Conservation (phyloP, 2,329 filamentous ascomycete genomes). For the Diaporthe ilicicola region DNA sequence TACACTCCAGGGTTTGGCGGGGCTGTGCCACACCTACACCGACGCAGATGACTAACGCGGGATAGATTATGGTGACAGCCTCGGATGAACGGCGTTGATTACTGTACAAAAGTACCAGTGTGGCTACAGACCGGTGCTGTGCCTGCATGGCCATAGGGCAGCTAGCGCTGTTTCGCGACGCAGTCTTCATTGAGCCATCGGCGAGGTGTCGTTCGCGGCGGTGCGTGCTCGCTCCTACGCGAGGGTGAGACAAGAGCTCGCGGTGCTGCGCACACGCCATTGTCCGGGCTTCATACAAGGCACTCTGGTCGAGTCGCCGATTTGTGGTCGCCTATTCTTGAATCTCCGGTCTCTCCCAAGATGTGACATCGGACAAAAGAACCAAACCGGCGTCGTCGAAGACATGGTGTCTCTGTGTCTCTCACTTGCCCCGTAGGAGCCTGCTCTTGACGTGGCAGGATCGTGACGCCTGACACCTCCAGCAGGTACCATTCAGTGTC, state of each 20-base stretch:
- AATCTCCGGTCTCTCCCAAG: background rate
- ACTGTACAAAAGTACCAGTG: constrained; percentile 19
- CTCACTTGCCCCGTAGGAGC: background rate
- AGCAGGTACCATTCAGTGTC: background rate
- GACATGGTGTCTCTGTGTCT: constrained; percentile 12
- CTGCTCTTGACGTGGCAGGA: background rate
- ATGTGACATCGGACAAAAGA: background rate
- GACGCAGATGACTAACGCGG: constrained; percentile 13
- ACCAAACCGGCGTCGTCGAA: background rate
- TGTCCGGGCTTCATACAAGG: background rate
- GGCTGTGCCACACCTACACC: constrained; percentile 15
- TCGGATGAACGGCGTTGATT: background rate
- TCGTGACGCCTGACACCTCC: background rate
- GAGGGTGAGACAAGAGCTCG: constrained; percentile 1
- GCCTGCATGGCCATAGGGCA: constrained; percentile 18
- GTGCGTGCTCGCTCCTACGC: background rate
- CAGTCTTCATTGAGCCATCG: background rate
- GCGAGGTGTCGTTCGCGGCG: background rate
- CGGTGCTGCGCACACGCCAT: background rate
- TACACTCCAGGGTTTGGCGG: background rate
- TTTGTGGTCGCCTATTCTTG: background rate
- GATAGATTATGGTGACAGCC: background rate
- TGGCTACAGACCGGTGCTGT: background rate
- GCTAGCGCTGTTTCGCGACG: constrained; percentile 3
- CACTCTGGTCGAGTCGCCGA: background rate